Conservation (phyloP, 2,329 filamentous ascomycete genomes). For the Chaetomium olivaceum region DNA sequence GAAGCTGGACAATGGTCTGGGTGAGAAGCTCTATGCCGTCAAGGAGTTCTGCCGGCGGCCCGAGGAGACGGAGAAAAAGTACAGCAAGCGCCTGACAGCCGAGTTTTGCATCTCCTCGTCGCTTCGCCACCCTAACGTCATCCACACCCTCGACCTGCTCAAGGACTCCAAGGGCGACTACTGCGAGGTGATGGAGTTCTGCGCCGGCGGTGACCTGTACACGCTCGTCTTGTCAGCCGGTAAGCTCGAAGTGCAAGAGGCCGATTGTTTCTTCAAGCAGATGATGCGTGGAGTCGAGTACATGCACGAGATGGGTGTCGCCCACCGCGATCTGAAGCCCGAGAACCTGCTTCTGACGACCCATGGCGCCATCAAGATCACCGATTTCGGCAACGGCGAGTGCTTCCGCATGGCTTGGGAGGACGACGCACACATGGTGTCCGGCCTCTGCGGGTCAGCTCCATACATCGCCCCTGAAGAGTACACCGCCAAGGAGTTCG, state of each 20-base stretch:
- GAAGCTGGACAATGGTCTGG: conserved; percentile 74
- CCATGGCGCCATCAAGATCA: conserved; percentile 92
- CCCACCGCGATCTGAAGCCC: conserved; percentile 93
- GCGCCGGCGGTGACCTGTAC: conserved; percentile 92
- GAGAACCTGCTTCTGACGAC: conserved; percentile 94
- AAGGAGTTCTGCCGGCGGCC: conserved; percentile 96
- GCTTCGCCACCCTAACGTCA: conserved; percentile 94
- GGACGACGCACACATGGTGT: conserved; percentile 96
- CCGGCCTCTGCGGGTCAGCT: conserved; percentile 91
- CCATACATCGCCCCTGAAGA: conserved; percentile 98
- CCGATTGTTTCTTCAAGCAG: conserved; percentile 98
- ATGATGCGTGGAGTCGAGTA: conserved; percentile 99
- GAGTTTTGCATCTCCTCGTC: conserved; percentile 99
- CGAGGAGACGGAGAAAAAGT: conserved; percentile 94
- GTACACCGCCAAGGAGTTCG: conserved; percentile 92
- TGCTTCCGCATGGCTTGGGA: conserved; percentile 99
- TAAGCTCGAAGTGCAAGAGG: conserved; percentile 88
- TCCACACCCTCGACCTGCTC: conserved; percentile 92
- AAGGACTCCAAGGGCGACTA: conserved; percentile 97
- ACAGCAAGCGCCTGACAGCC: conserved; percentile 93
- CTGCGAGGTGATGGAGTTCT: conserved; percentile 99
- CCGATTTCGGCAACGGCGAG: conserved; percentile 97
- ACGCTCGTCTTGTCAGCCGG: conserved; percentile 87
- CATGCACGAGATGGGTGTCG: conserved; percentile 98
- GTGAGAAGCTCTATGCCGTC: conserved; percentile 91